A percentile compares a stretch with the other conserved stretches of the same genome.
Conservation (phyloP, 2,329 filamentous ascomycete species). For the Hymenoscyphus linearis region DNA sequence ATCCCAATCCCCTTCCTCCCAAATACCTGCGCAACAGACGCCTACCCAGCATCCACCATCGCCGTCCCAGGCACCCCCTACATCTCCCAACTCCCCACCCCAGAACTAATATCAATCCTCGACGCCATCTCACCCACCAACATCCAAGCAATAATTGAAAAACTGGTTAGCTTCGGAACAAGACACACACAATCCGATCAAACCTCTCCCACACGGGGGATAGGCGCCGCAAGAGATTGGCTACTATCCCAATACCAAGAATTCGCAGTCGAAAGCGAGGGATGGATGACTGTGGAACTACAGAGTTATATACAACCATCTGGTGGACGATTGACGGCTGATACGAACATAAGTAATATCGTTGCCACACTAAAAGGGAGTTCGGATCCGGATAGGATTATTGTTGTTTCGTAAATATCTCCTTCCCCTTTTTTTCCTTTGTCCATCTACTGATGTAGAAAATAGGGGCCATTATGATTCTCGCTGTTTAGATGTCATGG, state of each 20-base stretch:
- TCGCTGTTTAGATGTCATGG: slow-evolving; percentile 43
- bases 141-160: slow-evolving; percentile 46
- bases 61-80: slow-evolving; percentile 7
- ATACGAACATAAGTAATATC: slow-evolving; percentile 47
- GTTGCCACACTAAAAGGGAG: slow-evolving; percentile 45
- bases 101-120: slow-evolving; percentile 16
- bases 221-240: slow-evolving; percentile 53
- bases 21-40: neutral
- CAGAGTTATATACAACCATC: slow-evolving; percentile 45
- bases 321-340: slow-evolving; percentile 25
- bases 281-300: slow-evolving; percentile 45
- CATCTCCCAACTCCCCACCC: slow-evolving; percentile 18
- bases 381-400: slow-evolving; percentile 38
- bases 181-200: slow-evolving; percentile 51
- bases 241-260: slow-evolving; percentile 44
- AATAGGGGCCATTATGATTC: slow-evolving; percentile 50
- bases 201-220: slow-evolving; percentile 45
- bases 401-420: slow-evolving; percentile 3
- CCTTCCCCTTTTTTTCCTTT: neutral
- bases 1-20: neutral
- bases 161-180: slow-evolving; percentile 51
- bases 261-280: slow-evolving; percentile 44
- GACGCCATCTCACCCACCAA: slow-evolving; percentile 31
- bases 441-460: neutral
- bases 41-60: slow-evolving; percentile 2